A percentile compares a stretch with the other conserved stretches of the same genome.
phyloP scores from a whole-genome alignment of 2,329 filamentous ascomycete genomes.

The Aspergillus viridinutans region DNA sequence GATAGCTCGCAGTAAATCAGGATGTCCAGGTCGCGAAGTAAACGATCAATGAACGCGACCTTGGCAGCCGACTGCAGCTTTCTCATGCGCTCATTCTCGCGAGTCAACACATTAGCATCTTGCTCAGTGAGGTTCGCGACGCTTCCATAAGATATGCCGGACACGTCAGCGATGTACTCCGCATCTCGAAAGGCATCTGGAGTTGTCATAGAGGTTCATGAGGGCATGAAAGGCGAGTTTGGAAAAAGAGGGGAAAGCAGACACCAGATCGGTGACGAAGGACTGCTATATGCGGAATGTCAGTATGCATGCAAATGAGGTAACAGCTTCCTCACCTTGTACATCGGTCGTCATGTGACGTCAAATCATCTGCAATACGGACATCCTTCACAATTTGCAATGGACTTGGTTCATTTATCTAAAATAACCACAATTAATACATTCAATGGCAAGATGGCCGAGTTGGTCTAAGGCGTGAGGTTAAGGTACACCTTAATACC shows the following conservation, averaged over 20 bases:
- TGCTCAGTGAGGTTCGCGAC: slow-evolving; percentile 13
- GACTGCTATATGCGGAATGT: not conserved
- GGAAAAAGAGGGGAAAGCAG: not conserved
- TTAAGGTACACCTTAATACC: slow-evolving; percentile 19
- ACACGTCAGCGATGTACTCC: slow-evolving; percentile 45
- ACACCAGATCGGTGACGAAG: not conserved
- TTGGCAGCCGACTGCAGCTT: slow-evolving; percentile 39
- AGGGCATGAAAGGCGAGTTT: slow-evolving; percentile 28
- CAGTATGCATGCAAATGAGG: not conserved
- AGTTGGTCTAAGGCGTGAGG: slow-evolving; percentile 33
- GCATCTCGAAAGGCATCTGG: slow-evolving; percentile 44
- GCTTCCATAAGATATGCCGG: slow-evolving; percentile 33
- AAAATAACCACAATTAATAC: slow-evolving; percentile 7
- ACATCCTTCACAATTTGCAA: not conserved
- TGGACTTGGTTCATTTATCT: not conserved
- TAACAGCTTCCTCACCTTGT: not conserved
- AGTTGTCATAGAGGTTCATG: slow-evolving; percentile 47
- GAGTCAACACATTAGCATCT: slow-evolving; percentile 13
- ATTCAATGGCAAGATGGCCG: slow-evolving; percentile 27
- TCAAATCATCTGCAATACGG: not conserved
- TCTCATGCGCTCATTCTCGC: slow-evolving; percentile 25
- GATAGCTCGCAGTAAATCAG: slow-evolving; percentile 60
- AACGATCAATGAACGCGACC: slow-evolving; percentile 49
- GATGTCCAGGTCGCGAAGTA: slow-evolving; percentile 56
- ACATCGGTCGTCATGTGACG: not conserved